phyloP scores from a whole-genome alignment of 495 filamentous ascomycete species.

The Letharia columbiana region DNA sequence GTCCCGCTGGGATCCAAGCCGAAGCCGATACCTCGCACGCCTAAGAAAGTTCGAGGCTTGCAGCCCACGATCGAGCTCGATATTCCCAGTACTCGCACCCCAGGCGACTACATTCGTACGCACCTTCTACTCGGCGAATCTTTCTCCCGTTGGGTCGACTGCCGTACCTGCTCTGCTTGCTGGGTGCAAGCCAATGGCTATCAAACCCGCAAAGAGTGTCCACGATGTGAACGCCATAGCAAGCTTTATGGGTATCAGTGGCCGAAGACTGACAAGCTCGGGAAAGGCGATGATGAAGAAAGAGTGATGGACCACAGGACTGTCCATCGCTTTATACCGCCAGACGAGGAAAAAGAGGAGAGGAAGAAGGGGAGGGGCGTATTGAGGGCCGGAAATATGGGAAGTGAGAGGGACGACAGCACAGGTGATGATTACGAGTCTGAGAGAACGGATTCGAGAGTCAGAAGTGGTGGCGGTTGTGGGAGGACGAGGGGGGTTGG shows the following conservation, averaged over 20 bases:
- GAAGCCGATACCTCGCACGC: neutral
- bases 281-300: slow-evolving; percentile 65
- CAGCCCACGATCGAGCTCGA: slow-evolving; percentile 40
- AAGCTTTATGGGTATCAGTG: slow-evolving; percentile 92
- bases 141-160: slow-evolving; percentile 76
- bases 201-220: slow-evolving; percentile 73
- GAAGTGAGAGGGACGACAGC: slow-evolving; percentile 15
- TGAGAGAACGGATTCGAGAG: slow-evolving; percentile 15
- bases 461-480: slow-evolving; percentile 5
- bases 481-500: slow-evolving; percentile 15
- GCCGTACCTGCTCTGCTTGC: slow-evolving; percentile 65
- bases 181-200: slow-evolving; percentile 88
- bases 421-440: slow-evolving; percentile 13
- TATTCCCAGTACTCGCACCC: slow-evolving; percentile 41
- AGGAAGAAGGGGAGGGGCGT: slow-evolving; percentile 41
- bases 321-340: slow-evolving; percentile 59
- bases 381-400: slow-evolving; percentile 24
- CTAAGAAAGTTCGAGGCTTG: slow-evolving; percentile 28
- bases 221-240: slow-evolving; percentile 87
- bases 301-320: slow-evolving; percentile 64
- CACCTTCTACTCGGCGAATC: slow-evolving; percentile 60
- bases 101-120: slow-evolving; percentile 74
- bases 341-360: slow-evolving; percentile 54
- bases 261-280: slow-evolving; percentile 83
- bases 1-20: neutral